Conservation (phyloP, 176 grass and related monocot genomes). For the Aegilops bicornis region DNA sequence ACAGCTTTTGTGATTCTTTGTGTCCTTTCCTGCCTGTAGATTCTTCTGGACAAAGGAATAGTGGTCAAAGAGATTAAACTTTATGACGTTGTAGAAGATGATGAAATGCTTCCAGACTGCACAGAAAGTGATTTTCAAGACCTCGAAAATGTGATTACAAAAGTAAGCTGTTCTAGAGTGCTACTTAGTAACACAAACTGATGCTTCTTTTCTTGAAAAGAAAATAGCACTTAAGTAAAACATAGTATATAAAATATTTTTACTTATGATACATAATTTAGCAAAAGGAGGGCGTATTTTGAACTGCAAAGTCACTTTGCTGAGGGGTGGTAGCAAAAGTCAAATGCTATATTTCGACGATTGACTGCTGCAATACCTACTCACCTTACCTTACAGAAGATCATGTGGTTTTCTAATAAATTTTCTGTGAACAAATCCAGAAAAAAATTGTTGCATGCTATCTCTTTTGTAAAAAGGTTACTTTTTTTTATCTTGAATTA, state of each 20-base stretch:
- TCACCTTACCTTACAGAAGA: background rate
- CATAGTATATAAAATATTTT: too few relatives aligned
- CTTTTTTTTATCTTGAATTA: background rate
- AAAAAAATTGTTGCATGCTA: background rate
- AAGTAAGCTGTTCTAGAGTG: constrained; percentile 55
- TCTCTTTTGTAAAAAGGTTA: constrained; percentile 5
- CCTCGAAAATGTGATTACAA: constrained; percentile 77
- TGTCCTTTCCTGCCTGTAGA: constrained; percentile 44
- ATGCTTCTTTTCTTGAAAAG: background rate
- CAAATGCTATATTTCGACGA: background rate
- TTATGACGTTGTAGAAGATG: constrained; percentile 66
- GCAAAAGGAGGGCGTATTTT: background rate
- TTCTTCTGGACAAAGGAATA: constrained; percentile 86
- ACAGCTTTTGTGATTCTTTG: constrained; percentile 10
- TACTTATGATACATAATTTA: background rate
- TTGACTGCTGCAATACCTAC: background rate
- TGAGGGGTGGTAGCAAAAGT: background rate
- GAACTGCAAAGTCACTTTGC: constrained; percentile 4
- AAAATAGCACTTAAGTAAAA: background rate
- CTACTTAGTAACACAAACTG: background rate
- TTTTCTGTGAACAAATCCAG: background rate
- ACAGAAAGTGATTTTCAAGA: constrained; percentile 71
- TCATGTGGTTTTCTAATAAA: constrained; percentile 7
- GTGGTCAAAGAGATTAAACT: constrained; percentile 76
- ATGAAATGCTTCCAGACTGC: constrained; percentile 48